Evolutionary conservation across 2,329 filamentous ascomycete species (phyloP), one percentile per base, ranked within the genome.

Genomic region (Colletotrichum karsti): DNA sequence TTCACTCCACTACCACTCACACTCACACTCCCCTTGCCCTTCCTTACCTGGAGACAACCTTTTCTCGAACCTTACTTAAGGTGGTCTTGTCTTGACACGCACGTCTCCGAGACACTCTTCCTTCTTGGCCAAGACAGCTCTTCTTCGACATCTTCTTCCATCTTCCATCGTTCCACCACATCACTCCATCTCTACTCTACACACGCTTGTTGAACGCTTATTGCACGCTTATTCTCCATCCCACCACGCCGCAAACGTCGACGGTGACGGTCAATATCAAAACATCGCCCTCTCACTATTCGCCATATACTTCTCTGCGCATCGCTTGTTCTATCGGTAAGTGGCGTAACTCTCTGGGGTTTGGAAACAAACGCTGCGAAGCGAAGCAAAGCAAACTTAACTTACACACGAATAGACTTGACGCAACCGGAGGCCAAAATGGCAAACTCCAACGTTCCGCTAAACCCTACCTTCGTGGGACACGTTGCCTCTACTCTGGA

Each of bases 401-500:
- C 64, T 67, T 57, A 63, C 51, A 63, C 42, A 48, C 24, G 20
- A 20, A 33, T 63, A 67, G 64, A 63, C 64, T 67, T 50, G 59
- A 63, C 64, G 64, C 51, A 44, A 48, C 41, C 64, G 64, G 64
- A 58, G 53, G 58, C 53, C 60, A 68, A 58, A 54, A 68, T 68
- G 65, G 53, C 58, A 30, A 70, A 69, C 67, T 80, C 86, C 57
- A 75, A 80, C 51, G 83, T 62, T 46, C 76, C 78, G 18, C 80
- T 93, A 73, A 82, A 84, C 71, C 90, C 91, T 30, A 93, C 91
- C 24, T 93, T 87, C 77, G 80, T 81, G n/a, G 92, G 92, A 9
- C 89, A 90, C 74, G 86, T 94, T 54, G 82, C 83, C n/a, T 89
- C 86, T 9, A 93, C 92, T 0, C 85, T 89, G 54, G 93, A 97